Base-by-base conservation (phyloP, 2,329 filamentous ascomycete genomes). In the Colletotrichum cordylinicola region DNA sequence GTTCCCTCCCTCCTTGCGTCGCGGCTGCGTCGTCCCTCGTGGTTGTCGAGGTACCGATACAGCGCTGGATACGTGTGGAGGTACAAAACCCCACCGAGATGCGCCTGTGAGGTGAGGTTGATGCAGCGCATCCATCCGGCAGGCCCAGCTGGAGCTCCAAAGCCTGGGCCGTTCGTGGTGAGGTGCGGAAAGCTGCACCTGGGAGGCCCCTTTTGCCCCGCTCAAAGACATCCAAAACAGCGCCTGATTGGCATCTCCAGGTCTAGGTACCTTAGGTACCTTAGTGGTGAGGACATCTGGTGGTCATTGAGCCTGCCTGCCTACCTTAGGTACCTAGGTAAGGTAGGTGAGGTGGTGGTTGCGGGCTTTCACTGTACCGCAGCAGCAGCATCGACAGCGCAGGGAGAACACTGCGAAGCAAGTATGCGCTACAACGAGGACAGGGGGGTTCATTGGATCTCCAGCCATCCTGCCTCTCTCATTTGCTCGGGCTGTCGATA, bases 151-250 rank as follows among this genome's bases (percentile, higher is more conserved):
- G 43, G 43, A 52, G 43, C 43, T 52, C 43, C 43, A 52, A 52
- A 52, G 43, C 43, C n/a, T 52, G 43, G 43, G 43, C 43, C 60
- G 29, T 62, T 48, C 29, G 43, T 61, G 24, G 35, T 70, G 48
- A 52, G n/a, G 43, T 74, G 56, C 72, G 62, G 56, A 76, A 69
- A 76, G 70, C 64, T 76, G 70, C 70, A 69, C 37, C 33, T 69
- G 70, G 64, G 31, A 39, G 73, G 31, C 13, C 70, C 61, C 67
- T 52, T 61, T 12, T 55, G 61, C 67, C 61, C 72, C 70, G 60
- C 65, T 48, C 56, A 29, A 13, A 35, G 55, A 52, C 70, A 65
- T 37, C 29, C 55, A 66, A 55, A 60, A 72, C 73, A 31, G 21
- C 62, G 35, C 27, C 71, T 71, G 60, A 67, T 70, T 76, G 60